phyloP scores from a whole-genome alignment of 257 asterid species.

The Nemophila menziesii region DNA sequence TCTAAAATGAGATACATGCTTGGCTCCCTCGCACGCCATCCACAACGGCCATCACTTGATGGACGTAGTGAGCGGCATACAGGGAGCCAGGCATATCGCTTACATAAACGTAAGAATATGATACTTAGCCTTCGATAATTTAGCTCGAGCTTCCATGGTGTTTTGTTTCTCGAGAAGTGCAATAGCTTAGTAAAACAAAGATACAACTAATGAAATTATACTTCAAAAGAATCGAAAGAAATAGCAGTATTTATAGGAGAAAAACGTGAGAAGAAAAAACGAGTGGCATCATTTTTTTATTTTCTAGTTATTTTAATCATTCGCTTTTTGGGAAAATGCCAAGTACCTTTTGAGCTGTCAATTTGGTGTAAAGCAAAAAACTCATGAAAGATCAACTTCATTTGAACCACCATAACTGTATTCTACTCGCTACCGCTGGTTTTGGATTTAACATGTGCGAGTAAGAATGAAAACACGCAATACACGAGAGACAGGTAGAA shows the following conservation, averaged over 20 bases:
- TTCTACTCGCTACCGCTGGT: too few species aligned
- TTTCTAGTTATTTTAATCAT: conserved; percentile 3
- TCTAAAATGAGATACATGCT: conserved; percentile 16
- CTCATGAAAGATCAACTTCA: conserved; percentile 13
- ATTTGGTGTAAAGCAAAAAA: conserved; percentile 6
- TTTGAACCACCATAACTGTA: conserved; percentile 21
- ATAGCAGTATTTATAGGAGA: conserved; percentile 10
- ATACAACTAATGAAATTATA: conserved; percentile 1
- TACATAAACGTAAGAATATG: neutral
- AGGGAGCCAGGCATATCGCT: conserved; percentile 41
- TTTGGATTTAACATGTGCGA: too few species aligned
- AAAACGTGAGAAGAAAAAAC: neutral
- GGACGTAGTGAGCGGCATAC: conserved; percentile 38
- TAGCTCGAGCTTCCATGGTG: too few species aligned
- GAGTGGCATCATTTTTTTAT: neutral
- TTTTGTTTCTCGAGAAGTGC: too few species aligned
- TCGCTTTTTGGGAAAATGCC: neutral
- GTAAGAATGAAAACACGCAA: too few species aligned
- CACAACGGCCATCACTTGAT: conserved; percentile 9
- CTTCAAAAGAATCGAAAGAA: conserved; percentile 4
- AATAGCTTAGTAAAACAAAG: too few species aligned
- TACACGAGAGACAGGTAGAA: too few species aligned
- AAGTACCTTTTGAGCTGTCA: conserved; percentile 24
- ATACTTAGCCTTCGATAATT: too few species aligned
- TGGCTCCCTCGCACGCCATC: conserved; percentile 41